Base-by-base conservation (phyloP, 2,329 filamentous ascomycete species). In the Fusarium tupiense region DNA sequence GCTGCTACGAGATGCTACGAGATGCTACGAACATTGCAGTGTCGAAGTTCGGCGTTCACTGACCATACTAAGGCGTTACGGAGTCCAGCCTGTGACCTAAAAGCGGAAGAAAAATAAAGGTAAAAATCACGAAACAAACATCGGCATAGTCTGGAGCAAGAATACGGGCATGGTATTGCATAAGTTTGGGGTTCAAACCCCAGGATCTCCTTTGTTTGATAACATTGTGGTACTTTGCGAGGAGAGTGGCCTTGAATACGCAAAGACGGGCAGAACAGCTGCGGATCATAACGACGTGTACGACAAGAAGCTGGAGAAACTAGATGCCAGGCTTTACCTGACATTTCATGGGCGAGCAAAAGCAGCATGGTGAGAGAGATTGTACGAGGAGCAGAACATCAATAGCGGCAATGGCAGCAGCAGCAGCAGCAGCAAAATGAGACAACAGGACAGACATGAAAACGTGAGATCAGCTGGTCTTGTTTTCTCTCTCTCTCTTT, bases 271-370 rank as follows among this genome's bases (percentile, higher is more conserved):
- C 43, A 24, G 57, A 50, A 43, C 52, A 20, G 52, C 19, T 63
- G 35, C 52, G 53, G 64, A 65, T 53, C 59, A 61, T 74, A 62
- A 76, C 52, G 74, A 75, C 53, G 50, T 77, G 74, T 76, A 78
- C 65, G 76, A 77, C 67, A 66, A 62, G 47, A 50, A 69, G 68
- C 56, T 56, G 59, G 56, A 64, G 70, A 65, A 52, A 60, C 53
- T 59, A 66, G 29, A 44, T 64, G 56, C 43, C 54, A 38, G 29
- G 46, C 16, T 31, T 68, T 54, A 29, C 46, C 43, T 62, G 57
- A 37, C 43, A 46, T 29, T 20, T 67, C 37, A 38, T 52, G 40
- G 40, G 38, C 35, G 43, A 69, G 40, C 33, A 64, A 58, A 69
- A 57, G 50, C 20, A 44, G 33, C 44, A 53, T 54, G 61, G 54